Evolutionary conservation across 2,329 filamentous ascomycete genomes (phyloP), one percentile per base, ranked within the genome.

Genomic region (Arthrocladium fulminans): DNA sequence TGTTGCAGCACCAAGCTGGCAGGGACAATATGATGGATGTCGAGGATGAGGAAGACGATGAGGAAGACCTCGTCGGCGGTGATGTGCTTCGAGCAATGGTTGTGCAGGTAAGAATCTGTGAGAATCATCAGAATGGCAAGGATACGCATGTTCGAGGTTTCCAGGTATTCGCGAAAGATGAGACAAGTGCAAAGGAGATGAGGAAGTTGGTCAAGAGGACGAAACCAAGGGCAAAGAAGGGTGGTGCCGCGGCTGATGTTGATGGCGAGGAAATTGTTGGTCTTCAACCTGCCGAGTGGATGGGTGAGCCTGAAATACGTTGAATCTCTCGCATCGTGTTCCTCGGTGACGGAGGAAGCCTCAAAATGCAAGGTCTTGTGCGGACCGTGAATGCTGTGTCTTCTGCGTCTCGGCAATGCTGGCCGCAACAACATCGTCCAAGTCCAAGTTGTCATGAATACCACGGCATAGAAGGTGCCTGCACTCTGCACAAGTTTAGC

Each of bases 111-210:
- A 82, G 86, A 57, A 83, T 98, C 42, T 77, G 90, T 45, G 92
- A 97, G 69, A 98, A 98, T 62, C 92, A 98, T 65, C 92, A 98
- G 68, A 98, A 98, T 65, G 92, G 92, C 55, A 98, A 98, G 65
- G 92, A 98, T 64, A 98, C 92, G n/a, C 92, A 98, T 72, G 77
- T 98, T 20, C 78, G 92, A 13, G 90, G 88, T 1, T 77, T 98
- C 65, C 94, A 95, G 69, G 84, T 97, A 8, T 98, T 82, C 60
- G 75, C 79, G 12, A 63, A 61, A 24, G 70, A 74, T 51, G 67
- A 71, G 41, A 52, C 41, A 22, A 45, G 40, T 41, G 39, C 34
- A 7, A 45, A 48, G 38, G 48, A 51, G 35, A 42, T 51, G 30
- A 47, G 51, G 24, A 48, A 43, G 47, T 6, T 50, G 39, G 35